Evolutionary conservation across 2,329 filamentous ascomycete species (phyloP), one percentile per base, ranked within the genome.

Genomic region (Fusarium phyllophilum): DNA sequence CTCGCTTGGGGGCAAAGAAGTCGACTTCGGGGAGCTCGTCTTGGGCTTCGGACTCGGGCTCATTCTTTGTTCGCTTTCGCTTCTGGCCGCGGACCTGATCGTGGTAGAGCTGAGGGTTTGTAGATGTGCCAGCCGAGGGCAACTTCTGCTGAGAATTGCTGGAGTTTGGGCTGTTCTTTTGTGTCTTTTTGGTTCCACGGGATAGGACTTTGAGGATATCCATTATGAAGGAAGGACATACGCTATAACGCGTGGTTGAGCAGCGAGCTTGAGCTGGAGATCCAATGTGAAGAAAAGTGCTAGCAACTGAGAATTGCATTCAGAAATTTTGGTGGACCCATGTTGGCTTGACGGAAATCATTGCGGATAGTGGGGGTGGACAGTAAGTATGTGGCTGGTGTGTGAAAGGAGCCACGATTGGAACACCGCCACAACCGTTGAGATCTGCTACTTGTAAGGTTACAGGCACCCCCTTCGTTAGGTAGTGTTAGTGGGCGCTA

Each of bases 151-250:
- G 70, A 36, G 81, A 78, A 36, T 77, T 77, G 36, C 81, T 79
- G 45, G 72, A 74, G 39, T 70, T 62, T 33, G 75, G 76, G 45
- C 82, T 70, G 24, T 79, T 77, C 65, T 83, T 86, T 10, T 84
- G 79, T 20, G 86, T 83, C 77, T 86, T 86, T 70, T 93, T 94
- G 7, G 90, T 90, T 65, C 92, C 92, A 57, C 92, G 88, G 41
- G 92, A 93, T 67, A 95, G 85, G 38, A 95, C 84, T 78, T 91
- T 94, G 78, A 94, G 85, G 62, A 94, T 90, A 82, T 95, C 92
- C 92, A 93, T 93, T 38, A 52, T 36, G 58, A 64, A 26, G 22
- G 12, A 62, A 52, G 24, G 17, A 10, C 20, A 29, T 46, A 31
- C 59, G 34, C 62, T 66, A 42, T 52, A 55, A 46, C 46, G 48